Conservation (phyloP, 1,284 basidiomycete genomes). For the Phylloboletellus chloephorus region DNA sequence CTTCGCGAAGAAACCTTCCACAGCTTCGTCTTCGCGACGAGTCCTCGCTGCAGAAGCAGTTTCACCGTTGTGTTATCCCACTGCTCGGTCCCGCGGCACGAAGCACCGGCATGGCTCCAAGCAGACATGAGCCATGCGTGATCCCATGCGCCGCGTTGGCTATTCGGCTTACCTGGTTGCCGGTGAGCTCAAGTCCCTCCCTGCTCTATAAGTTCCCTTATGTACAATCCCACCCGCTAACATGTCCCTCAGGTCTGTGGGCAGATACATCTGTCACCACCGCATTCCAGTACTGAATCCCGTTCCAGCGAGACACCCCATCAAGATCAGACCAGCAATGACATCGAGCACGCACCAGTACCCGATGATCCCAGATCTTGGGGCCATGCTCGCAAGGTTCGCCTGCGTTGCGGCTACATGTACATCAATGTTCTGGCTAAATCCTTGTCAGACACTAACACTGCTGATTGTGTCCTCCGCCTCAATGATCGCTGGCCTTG, state of each 20-base stretch:
- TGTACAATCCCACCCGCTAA: not conserved
- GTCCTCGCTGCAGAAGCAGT: no score
- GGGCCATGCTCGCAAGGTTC: constrained; percentile 59
- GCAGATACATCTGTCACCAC: not conserved
- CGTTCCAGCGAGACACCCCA: not conserved
- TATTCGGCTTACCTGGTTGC: no score
- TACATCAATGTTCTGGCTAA: not conserved
- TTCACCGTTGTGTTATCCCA: no score
- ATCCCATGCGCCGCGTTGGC: no score
- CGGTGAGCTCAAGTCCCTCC: no score
- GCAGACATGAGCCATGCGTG: no score
- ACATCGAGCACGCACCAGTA: constrained; percentile 66
- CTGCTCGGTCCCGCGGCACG: no score
- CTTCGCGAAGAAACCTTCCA: no score
- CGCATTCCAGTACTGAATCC: constrained; percentile 1
- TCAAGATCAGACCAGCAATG: constrained; percentile 21
- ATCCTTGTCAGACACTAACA: constrained; percentile 41
- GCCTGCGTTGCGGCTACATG: not conserved
- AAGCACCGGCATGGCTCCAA: no score
- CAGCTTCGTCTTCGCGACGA: no score
- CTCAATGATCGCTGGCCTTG: constrained; percentile 68
- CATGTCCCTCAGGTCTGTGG: constrained; percentile 18
- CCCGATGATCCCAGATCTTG: constrained; percentile 75
- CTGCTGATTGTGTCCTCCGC: constrained; percentile 57
- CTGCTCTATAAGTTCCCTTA: no score